These are phyloP conservation scores for Erodium maritimum DNA, from an alignment of 345 rosid genomes.

Conservation along the genomic window DNA sequence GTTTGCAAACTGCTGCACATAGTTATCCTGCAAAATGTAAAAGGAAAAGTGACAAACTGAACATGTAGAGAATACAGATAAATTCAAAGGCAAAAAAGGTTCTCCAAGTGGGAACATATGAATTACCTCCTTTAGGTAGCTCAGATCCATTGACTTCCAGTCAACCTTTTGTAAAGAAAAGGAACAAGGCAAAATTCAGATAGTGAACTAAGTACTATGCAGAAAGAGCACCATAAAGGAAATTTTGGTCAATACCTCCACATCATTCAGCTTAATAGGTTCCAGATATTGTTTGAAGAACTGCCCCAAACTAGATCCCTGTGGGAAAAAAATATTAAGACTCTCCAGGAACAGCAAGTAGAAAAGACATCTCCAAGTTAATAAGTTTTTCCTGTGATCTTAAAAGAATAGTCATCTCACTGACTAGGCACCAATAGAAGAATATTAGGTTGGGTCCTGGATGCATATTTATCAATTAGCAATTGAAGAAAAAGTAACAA, in stretches of 20 bases:
- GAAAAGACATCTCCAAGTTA: too few species aligned
- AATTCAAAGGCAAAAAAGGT: neutral
- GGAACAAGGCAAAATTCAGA: constrained; percentile 7
- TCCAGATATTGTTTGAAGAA: constrained; percentile 76
- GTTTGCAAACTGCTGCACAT: constrained; percentile 43
- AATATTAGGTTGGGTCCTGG: too few species aligned
- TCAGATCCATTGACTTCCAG: constrained; percentile 81
- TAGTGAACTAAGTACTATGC: constrained; percentile 7
- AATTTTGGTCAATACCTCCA: constrained; percentile 34
- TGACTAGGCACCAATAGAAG: too few species aligned
- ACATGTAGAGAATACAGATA: neutral
- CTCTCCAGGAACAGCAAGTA: neutral
- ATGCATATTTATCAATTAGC: too few species aligned
- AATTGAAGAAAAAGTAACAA: too few species aligned
- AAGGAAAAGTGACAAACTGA: constrained; percentile 2
- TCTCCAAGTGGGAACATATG: neutral
- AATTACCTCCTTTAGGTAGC: constrained; percentile 77
- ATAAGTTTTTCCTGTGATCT: too few species aligned
- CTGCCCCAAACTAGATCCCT: constrained; percentile 98
- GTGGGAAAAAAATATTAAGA: constrained; percentile 8
- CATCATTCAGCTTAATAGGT: constrained; percentile 88
- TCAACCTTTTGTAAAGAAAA: constrained; percentile 46
- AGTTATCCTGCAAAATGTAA: constrained; percentile 47
- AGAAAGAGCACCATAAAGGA: neutral
- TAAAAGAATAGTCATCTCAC: too few species aligned